Evolutionary conservation across 2,329 filamentous ascomycete species (phyloP).

Genomic region (Alternaria postmessia): DNA sequence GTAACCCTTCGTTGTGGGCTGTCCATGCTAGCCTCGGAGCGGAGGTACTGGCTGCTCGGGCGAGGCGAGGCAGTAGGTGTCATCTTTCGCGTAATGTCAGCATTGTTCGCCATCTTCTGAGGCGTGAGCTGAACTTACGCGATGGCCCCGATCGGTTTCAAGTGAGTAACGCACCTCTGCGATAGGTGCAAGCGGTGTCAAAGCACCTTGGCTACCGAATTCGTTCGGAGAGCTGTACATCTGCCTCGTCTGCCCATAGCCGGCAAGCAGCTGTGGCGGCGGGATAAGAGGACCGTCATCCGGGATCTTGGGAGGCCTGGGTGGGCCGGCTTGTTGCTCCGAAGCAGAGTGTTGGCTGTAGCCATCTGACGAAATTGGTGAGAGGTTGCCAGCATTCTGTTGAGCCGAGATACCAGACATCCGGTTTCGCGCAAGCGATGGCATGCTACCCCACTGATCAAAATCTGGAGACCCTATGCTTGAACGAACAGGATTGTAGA

Average conservation of each 20-base stretch:
- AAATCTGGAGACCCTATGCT: conserved; percentile 48
- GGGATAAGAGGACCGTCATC: conserved; percentile 69
- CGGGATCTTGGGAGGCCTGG: conserved; percentile 62
- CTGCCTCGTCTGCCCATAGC: conserved; percentile 49
- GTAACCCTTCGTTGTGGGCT: conserved; percentile 56
- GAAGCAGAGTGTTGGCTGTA: conserved; percentile 51
- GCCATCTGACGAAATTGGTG: conserved; percentile 50
- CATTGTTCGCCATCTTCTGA: conserved; percentile 5
- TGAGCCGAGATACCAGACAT: conserved; percentile 46
- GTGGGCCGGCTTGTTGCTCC: conserved; percentile 52
- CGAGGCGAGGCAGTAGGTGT: conserved; percentile 45
- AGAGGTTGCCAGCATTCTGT: conserved; percentile 45
- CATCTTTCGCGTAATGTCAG: conserved; percentile 32
- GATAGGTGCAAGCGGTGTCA: conserved; percentile 59
- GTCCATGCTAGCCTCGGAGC: conserved; percentile 30
- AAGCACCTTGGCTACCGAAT: conserved; percentile 46
- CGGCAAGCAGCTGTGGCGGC: conserved; percentile 53
- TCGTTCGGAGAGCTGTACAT: conserved; percentile 51
- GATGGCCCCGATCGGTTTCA: conserved; percentile 54
- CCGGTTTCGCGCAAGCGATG: conserved; percentile 52
- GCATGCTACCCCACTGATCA: conserved; percentile 59
- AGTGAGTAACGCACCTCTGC: conserved; percentile 60
- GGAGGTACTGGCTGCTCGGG: conserved; percentile 38
- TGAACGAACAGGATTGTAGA: conserved; percentile 61
- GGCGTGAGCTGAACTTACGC: conserved; percentile 25